Base-by-base conservation (phyloP, 805 yeast genomes). In the Yarrowia divulgata region DNA sequence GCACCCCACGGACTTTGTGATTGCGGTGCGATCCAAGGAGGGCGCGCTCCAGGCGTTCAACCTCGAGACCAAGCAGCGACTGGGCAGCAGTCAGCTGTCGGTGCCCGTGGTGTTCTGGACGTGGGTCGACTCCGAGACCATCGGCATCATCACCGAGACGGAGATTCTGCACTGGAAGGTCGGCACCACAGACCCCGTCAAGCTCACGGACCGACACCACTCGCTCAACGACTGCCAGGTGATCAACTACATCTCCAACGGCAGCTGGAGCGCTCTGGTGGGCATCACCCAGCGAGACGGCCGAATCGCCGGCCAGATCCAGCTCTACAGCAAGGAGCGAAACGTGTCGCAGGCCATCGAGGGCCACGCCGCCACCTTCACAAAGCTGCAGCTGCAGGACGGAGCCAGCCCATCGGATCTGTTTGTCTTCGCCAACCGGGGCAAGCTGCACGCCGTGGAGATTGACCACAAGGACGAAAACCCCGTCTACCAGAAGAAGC, bases 241-340 rank as follows among this genome's bases (percentile, higher is more conserved):
- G 76, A 95, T 96, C 79, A 93, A 90, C 80, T 88, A 95, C 76
- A 91, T 89, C 49, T 88, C 93, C 71, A 96, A 92, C 77, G 85
- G 86, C 32, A 90, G 90, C 75, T 95, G 99, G 99, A 89, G 92
- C 79, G 97, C 97, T 29, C 85, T 93, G 69, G 92, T 91, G 71
- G 99, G 99, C 75, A 93, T 95, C 76, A 89, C 96, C 42, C 97
- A 93, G 80, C 97, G 92, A 77, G 89, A 90, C 74, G 97, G 97
- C 73, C 87, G 96, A 75, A 91, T 95, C 73, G 97, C 92, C 42
- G 99, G 99, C 77, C 96, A 91, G 80, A 90, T 94, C 78, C 99
- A 95, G 82, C 86, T 95, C 72, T 95, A 83, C 81, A 90, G 97
- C 71, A 90, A 89, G 78, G 87, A 89, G 68, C 88, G 98, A 81